These are phyloP conservation scores for Porphyridium purpureum DNA, from an alignment of 23 red algal genomes.

Conservation along the genomic window DNA sequence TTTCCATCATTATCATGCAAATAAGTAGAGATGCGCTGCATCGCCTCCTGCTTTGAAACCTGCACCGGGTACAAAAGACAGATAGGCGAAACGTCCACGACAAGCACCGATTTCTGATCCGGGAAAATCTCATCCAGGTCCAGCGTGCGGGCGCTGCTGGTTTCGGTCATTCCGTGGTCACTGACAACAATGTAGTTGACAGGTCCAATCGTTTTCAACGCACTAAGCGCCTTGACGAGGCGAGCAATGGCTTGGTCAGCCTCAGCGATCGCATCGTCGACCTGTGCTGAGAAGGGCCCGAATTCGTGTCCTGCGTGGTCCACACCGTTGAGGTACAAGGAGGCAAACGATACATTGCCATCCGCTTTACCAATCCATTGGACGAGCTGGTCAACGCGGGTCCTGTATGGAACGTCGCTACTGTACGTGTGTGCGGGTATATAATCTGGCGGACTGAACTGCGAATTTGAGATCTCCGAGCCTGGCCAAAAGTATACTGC, in stretches of 20 bases:
- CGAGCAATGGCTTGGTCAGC: slow-evolving; percentile 19
- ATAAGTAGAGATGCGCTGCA: slow-evolving; percentile 3
- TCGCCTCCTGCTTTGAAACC: no score
- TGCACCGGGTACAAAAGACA: no score
- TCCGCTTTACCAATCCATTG: slow-evolving; percentile 12
- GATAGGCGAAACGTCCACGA: slow-evolving; percentile 7
- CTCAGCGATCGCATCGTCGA: slow-evolving; percentile 20
- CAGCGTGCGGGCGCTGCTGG: slow-evolving; percentile 9
- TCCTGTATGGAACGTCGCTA: slow-evolving; percentile 15
- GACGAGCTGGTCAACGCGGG: slow-evolving; percentile 13
- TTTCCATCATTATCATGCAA: background rate
- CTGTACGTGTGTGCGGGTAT: slow-evolving; percentile 20
- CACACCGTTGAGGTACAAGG: slow-evolving; percentile 46
- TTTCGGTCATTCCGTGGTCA: slow-evolving; percentile 55
- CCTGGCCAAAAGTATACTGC: slow-evolving; percentile 46
- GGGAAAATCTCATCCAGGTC: slow-evolving; percentile 13
- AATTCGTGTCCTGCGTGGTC: slow-evolving; percentile 48
- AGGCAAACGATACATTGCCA: slow-evolving; percentile 19
- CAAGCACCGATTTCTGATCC: slow-evolving; percentile 21
- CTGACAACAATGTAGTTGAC: slow-evolving; percentile 30
- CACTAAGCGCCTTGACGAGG: slow-evolving; percentile 12
- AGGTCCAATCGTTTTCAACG: background rate
- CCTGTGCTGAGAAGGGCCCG: slow-evolving; percentile 22
- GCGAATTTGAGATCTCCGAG: no score
- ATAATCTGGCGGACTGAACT: slow-evolving; percentile 12